Evolutionary conservation across 2,329 filamentous ascomycete species (phyloP), one percentile per base, ranked within the genome.

Genomic region (Xylaria hypoxylon): DNA sequence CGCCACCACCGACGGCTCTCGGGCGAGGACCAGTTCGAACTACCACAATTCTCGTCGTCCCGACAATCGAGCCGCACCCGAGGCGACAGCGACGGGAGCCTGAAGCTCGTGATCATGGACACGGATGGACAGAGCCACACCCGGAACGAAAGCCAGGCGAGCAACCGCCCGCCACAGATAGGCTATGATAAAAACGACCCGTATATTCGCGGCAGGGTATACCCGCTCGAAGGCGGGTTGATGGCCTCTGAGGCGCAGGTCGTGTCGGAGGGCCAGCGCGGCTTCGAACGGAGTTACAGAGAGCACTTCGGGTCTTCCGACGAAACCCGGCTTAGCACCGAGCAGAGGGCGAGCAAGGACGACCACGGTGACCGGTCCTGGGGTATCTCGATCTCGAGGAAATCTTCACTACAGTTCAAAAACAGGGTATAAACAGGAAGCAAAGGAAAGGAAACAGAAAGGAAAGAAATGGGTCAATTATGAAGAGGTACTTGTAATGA

Each of bases 1-100:
- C 73, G 66, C 50, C 73, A 75, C 57, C 74, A 75, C 67, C 72
- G 73, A 0, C 72, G 73, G 10, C 64, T 75, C 7, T 74, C 74
- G 3, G 66, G 71, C 42, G 68, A 66, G 24, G 64, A 67, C 60
- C 38, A 55, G 17, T 68, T 65, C 48, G 68, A 70, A 35, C 62
- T 70, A 3, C 33, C 59, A n/a, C 8, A 33, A n/a, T 35, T 42
- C 19, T 31, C 62, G 5, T n/a, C 55, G 3, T 67, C 57, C 2
- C 1, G 51, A 15, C 57, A 28, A 28, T 50, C 67, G 26, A 48
- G 48, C 35, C 57, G 19, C 48, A 59, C 53, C 42, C 65, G 64
- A 26, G 28, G 15, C 55, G 63, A 48, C 45, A 71, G 68, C 70
- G 62, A 68, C 31, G 58, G 35, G 2, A 72, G 67, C 56, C 24